Evolutionary conservation across 2,329 filamentous ascomycete genomes (phyloP), one percentile per base, ranked within the genome.

Genomic region (Davidsoniella neocaledoniae): DNA sequence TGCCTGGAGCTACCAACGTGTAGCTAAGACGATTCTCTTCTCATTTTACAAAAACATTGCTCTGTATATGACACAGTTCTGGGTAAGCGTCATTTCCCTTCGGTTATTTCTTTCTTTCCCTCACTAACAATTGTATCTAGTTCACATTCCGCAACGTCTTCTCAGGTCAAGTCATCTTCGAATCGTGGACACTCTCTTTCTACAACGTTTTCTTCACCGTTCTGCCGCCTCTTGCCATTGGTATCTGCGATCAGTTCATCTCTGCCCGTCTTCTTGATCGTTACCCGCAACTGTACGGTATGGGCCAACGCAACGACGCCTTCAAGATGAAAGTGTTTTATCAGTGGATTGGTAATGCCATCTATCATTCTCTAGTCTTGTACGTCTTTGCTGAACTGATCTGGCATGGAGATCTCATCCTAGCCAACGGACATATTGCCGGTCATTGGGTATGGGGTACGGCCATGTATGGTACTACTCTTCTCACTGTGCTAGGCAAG

Each of bases 31-130:
- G 53, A 96, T 98, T 59, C 66, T 98, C 55, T 98, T 94, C 67
- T 96, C 91, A 5, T 98, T 96, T 65, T 98, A 98, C 73, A 98
- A 98, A 73, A 98, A 98, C 67, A 95, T 96, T 57, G 83, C 88
- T 17, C 72, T 98, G 54, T 98, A 96, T 68, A 88, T 98, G 83
- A 98, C 93, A 53, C 93, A 98, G 63, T 98, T 98, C 63, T 98
- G 93, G 86, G 83, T 87, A 71, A 69, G 81, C 70, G 37, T 19
- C 8, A 14, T 33, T 38, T n/a, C 14, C 6, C 4, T 12, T 16
- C 10, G 9, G 12, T 5, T 6, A 23, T 46, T 33, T 23, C 6
- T 51, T 50, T 42, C 45, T 44, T 49, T 51, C 58, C 61, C 55
- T 61, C 63, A 58, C 53, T 54, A 44, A 26, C 42, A 49, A 38